Evolutionary conservation across 257 asterid species (phyloP), one percentile per base, ranked within the genome.

Genomic region (Salvia miltiorrhiza): DNA sequence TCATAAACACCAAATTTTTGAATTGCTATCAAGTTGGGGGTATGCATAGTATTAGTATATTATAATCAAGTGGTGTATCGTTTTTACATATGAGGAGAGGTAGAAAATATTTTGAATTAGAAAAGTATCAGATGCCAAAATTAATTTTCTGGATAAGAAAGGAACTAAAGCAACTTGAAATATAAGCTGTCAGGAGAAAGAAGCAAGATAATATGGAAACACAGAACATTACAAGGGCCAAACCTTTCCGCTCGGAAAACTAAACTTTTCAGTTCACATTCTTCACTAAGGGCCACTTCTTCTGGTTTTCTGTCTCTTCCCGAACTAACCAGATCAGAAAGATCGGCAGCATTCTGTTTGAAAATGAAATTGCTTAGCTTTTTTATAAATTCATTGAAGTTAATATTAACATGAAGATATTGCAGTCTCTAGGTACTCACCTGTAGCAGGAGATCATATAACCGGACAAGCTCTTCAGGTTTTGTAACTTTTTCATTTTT

Each of bases 381-480:
- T 17, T 41, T 32, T 5, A 63, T n/a, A 59, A 14, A 37, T 30
- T 21, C 49, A 61, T 63, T 13, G 35, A 49, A 41, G 49, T 47
- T 21, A 56, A 76, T 24, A 67, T 20, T 63, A 55, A 21, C 39
- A 73, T 13, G 45, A 61, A 3, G 50, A 21, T 57, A 19, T 4
- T 55, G 61, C 39, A 53, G 47, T 35, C 8, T 9, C 52, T 33
- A 11, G 69, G 69, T 33, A 69, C 69, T 72, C 67, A 85, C 99
- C 92, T 87, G 96, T 70, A 91, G 74, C 71, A 94, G 80, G 72
- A 89, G 93, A 86, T 89, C 96, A 79, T 83, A 94, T 54, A 94
- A 78, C 55, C 96, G 89, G 43, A 94, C 96, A 78, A 94, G 95
- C 87, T 91, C 97, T 79, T 91, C 99, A n/a, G 99, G 99, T 82